These are phyloP conservation scores for Fusarium sarcochroum DNA, from an alignment of 2,329 filamentous ascomycete genomes.

Conservation along the genomic window DNA sequence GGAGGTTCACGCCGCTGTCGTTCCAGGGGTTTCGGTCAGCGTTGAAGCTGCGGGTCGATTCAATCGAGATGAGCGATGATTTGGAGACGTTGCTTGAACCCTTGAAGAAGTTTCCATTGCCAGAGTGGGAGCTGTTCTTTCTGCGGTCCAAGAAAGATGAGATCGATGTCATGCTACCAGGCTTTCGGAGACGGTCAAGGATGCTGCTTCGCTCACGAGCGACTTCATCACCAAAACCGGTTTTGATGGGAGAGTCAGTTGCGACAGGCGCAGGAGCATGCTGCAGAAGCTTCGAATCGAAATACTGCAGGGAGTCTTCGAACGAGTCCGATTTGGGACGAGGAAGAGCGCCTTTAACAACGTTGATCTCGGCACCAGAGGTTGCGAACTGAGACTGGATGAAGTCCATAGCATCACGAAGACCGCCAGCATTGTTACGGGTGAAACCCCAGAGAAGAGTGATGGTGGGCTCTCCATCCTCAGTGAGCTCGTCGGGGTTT, in stretches of 20 bases:
- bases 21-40: conserved; percentile 98
- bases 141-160: conserved; percentile 95
- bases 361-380: conserved; percentile 87
- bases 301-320: conserved; percentile 95
- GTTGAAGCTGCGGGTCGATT: conserved; percentile 90
- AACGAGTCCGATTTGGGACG: conserved; percentile 99
- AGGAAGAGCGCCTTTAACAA: conserved; percentile 94
- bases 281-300: conserved; percentile 96
- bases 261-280: conserved; percentile 85
- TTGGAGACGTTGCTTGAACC: conserved; percentile 92
- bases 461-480: conserved; percentile 70
- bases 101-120: conserved; percentile 89
- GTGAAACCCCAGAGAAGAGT: conserved; percentile 87
- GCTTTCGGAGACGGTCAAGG: conserved; percentile 94
- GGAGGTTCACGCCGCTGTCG: conserved; percentile 94
- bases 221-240: conserved; percentile 85
- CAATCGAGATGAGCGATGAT: conserved; percentile 94
- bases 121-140: conserved; percentile 92
- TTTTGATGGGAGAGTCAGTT: conserved; percentile 90
- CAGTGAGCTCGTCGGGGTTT: conserved; percentile 70
- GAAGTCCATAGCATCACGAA: conserved; percentile 97
- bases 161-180: conserved; percentile 93
- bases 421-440: conserved; percentile 94
- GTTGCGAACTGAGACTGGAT: conserved; percentile 88
- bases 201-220: conserved; percentile 84